Evolutionary conservation across 2,329 filamentous ascomycete species (phyloP).

Genomic region (Cladosporium sp.): DNA sequence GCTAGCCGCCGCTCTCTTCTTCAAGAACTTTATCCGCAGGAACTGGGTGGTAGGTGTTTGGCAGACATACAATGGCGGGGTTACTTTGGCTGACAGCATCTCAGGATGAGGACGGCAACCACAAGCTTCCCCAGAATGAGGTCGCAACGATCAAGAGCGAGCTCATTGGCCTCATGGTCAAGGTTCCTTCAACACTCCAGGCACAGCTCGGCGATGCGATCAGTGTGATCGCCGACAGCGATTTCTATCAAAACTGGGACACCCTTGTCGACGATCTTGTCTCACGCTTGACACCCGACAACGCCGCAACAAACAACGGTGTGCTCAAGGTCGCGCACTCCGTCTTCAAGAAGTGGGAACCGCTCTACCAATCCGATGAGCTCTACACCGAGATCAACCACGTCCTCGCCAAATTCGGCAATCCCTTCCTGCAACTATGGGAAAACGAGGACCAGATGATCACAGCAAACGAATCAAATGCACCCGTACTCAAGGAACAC

Average conservation of each 20-base stretch:
- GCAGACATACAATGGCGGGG: background rate
- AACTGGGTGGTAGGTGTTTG: conserved; percentile 75
- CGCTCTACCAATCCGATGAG: conserved; percentile 87
- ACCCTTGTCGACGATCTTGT: conserved; percentile 94
- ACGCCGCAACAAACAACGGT: conserved; percentile 84
- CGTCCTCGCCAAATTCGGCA: conserved; percentile 80
- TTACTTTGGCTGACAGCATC: conserved; percentile 23
- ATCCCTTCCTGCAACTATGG: conserved; percentile 78
- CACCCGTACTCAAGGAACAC: conserved; percentile 70
- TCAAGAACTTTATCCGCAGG: conserved; percentile 96
- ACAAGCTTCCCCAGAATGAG: conserved; percentile 81
- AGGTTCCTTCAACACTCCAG: conserved; percentile 82
- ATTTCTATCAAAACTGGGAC: conserved; percentile 95
- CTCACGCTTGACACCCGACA: conserved; percentile 76
- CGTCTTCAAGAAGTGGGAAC: conserved; percentile 94
- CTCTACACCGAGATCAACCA: conserved; percentile 96
- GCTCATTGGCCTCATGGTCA: conserved; percentile 95
- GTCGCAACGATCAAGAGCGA: conserved; percentile 90
- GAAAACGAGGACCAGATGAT: conserved; percentile 71
- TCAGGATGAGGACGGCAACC: conserved; percentile 86
- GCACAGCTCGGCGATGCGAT: conserved; percentile 94
- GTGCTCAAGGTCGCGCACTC: conserved; percentile 97
- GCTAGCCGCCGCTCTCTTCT: conserved; percentile 85
- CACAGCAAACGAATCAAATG: conserved; percentile 72
- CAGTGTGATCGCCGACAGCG: conserved; percentile 94